Conservation (phyloP, 306 rosid genomes). For the Erythrophleum fordii region DNA sequence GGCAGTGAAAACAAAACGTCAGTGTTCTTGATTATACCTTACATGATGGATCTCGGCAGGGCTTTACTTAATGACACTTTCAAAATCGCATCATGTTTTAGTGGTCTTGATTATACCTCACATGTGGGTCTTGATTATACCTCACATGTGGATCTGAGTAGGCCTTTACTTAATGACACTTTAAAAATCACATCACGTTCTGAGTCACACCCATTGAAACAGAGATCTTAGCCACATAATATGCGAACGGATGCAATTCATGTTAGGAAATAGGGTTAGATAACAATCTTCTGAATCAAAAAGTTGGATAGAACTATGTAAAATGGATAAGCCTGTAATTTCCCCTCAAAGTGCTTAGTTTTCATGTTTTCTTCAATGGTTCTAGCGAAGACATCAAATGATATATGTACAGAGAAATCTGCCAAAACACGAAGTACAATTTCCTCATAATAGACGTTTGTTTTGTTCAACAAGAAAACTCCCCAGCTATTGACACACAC, state of each 20-base stretch:
- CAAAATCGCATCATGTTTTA: too few relatives aligned
- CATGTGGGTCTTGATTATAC: too few relatives aligned
- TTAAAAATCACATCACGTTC: not conserved
- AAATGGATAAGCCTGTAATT: not conserved
- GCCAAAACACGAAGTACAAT: slow-evolving; percentile 37
- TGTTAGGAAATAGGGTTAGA: not conserved
- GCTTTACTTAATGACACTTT: too few relatives aligned
- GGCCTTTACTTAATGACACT: not conserved
- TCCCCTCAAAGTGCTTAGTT: not conserved
- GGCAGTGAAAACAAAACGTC: too few relatives aligned
- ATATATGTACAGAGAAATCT: slow-evolving; percentile 28
- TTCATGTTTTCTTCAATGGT: not conserved
- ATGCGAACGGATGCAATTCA: not conserved
- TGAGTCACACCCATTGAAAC: too few relatives aligned
- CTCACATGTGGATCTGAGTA: too few relatives aligned
- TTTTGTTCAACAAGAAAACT: slow-evolving; percentile 44
- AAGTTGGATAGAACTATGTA: not conserved
- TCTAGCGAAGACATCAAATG: not conserved
- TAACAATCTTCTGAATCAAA: not conserved
- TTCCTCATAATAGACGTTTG: slow-evolving; percentile 37
- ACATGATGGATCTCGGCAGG: too few relatives aligned
- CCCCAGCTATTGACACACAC: slow-evolving; percentile 51
- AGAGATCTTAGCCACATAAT: not conserved
- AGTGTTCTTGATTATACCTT: too few relatives aligned
- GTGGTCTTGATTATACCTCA: too few relatives aligned